Evolutionary conservation across 2,329 filamentous ascomycete species (phyloP), one percentile per base, ranked within the genome.

Genomic region (Neonectria hederae): DNA sequence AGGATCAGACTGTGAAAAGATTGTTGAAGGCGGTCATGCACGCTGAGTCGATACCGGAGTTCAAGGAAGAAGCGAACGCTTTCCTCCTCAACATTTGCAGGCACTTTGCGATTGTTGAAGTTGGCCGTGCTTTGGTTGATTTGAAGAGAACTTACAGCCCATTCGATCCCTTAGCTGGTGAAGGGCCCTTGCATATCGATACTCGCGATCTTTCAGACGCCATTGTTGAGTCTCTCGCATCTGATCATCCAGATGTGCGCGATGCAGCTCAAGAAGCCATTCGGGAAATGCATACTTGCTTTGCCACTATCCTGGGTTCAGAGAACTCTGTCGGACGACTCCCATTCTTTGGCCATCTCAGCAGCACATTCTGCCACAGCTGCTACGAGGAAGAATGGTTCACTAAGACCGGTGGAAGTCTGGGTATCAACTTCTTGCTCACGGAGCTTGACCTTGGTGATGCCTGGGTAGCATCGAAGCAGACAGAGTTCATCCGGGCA

Each of bases 331-430:
- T 94, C 32, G 88, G 92, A 35, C 89, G 89, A 60, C 84, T 99
- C 9, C 89, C 91, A 0, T 93, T 99, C 79, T 99, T 99, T 80
- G 86, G 86, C 63, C 90, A 95, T 73, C 84, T 99, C 6, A 90
- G 91, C 42, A 91, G 89, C 65, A 90, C 90, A 0, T 97, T 98
- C 76, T 96, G 93, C 72, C 96, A 99, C 76, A 94, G 93, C 69
- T 99, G 96, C 77, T 94, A 97, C 73, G 94, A 96, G 73, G 95
- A 99, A 77, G 96, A 99, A 74, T 99, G 97, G 96, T 99, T 97
- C 75, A 94, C 94, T 56, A 99, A 99, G 80, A 92, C 94, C 40
- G 96, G 95, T 53, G 96, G 96, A 42, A 94, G 92, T 58, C 82
- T 95, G 21, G 97, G 97, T 59, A 97, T 99, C 73, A 91, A 92